These are phyloP conservation scores for Camelina hispida DNA, from an alignment of 345 rosid species.

Conservation along the genomic window DNA sequence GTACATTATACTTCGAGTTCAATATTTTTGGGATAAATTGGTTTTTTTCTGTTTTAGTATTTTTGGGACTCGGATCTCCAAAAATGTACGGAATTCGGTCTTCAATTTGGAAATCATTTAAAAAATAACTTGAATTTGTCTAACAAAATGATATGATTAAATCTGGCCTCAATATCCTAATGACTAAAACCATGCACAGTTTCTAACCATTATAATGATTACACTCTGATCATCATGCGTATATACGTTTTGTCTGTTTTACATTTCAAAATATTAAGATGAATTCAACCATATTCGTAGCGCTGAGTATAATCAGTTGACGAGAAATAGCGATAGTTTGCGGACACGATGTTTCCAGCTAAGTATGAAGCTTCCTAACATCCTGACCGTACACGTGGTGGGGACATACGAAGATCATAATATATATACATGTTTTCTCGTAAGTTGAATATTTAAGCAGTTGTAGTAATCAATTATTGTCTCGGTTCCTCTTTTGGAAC, in stretches of 20 bases:
- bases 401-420: constrained; percentile 37
- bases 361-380: constrained; percentile 26
- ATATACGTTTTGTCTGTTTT: neutral
- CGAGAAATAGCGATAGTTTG: constrained; percentile 44
- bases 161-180: neutral
- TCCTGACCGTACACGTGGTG: constrained; percentile 67
- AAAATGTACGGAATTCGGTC: too few relatives aligned
- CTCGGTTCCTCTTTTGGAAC: constrained; percentile 19
- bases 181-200: neutral
- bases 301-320: constrained; percentile 37
- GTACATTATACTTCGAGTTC: neutral
- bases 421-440: constrained; percentile 24
- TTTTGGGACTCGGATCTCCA: too few relatives aligned
- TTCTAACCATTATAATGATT: neutral
- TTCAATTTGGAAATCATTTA: too few relatives aligned
- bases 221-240: neutral
- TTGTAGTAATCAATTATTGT: constrained; percentile 28
- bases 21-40: too few relatives aligned
- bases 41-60: too few relatives aligned
- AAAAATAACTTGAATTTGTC: neutral
- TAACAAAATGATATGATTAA: neutral
- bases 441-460: constrained; percentile 15
- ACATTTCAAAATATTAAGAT: neutral
- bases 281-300: constrained; percentile 17
- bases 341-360: constrained; percentile 43